These are phyloP conservation scores for Cryphonectria carpinicola DNA, from an alignment of 2,329 filamentous ascomycete genomes.

Conservation along the genomic window DNA sequence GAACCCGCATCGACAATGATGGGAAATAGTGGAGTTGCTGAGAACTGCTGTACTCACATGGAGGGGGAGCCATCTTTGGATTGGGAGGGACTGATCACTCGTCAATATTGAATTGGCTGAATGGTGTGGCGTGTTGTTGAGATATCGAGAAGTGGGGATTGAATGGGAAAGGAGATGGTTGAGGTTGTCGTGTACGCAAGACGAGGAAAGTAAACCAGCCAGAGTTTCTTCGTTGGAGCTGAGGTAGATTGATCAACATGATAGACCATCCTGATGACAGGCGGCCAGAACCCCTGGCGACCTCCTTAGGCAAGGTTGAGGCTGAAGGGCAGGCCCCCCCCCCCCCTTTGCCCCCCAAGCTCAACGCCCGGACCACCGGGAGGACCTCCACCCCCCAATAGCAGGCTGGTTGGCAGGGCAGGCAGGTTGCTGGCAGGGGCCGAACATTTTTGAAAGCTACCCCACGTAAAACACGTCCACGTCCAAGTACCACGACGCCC, in stretches of 20 bases:
- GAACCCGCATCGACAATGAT: constrained; percentile 18
- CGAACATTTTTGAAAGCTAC: constrained; percentile 26
- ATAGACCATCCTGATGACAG: constrained; percentile 10
- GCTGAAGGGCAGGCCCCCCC: not conserved
- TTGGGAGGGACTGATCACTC: constrained; percentile 1
- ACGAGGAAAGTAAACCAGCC: not conserved
- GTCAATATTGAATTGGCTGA: not conserved
- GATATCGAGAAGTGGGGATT: not conserved
- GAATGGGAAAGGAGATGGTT: constrained; percentile 2
- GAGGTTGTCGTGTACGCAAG: constrained; percentile 3
- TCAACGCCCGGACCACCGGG: constrained; percentile 5
- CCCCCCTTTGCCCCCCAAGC: not conserved
- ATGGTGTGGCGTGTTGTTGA: not conserved
- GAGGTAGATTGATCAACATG: constrained; percentile 1
- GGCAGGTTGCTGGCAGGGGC: constrained; percentile 12
- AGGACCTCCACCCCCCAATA: not conserved
- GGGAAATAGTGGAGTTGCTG: constrained; percentile 26
- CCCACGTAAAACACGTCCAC: constrained; percentile 27
- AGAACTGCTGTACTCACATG: constrained; percentile 25
- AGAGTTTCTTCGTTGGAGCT: not conserved
- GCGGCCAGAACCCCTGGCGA: constrained; percentile 7
- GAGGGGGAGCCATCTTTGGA: constrained; percentile 26
- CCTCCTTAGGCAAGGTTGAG: constrained; percentile 4
- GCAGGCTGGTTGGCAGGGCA: not conserved
- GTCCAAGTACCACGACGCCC: not conserved